Evolutionary conservation across 1,284 basidiomycete species (phyloP).

Genomic region (Melampsora americana): DNA sequence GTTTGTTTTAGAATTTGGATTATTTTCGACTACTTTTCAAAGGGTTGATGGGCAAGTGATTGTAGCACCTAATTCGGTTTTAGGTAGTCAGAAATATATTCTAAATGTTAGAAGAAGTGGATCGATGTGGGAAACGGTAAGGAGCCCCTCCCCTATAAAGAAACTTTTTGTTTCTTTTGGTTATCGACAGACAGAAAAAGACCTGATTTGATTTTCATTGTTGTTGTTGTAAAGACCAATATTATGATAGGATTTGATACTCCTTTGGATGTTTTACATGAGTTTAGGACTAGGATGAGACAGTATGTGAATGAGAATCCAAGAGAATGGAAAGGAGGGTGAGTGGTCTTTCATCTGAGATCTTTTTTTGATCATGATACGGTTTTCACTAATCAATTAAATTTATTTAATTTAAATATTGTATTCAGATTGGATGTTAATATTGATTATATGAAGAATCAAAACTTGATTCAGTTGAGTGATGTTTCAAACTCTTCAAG

Average conservation of each 20-base stretch:
- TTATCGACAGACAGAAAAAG: background rate
- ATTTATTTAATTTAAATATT: background rate
- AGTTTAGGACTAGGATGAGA: slow-evolving; percentile 63
- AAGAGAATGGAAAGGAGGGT: slow-evolving; percentile 66
- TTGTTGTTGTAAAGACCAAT: slow-evolving; percentile 19
- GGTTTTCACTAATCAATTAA: background rate
- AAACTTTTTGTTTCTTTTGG: background rate
- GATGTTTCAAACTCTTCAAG: background rate
- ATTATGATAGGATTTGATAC: slow-evolving; percentile 53
- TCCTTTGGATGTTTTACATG: slow-evolving; percentile 60
- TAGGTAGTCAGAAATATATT: slow-evolving; percentile 70
- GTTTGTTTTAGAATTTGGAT: slow-evolving; percentile 71
- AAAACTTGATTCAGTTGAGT: slow-evolving; percentile 47
- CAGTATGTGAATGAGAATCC: slow-evolving; percentile 66
- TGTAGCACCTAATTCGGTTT: slow-evolving; percentile 73
- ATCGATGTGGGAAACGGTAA: slow-evolving; percentile 71
- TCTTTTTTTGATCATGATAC: too few species aligned
- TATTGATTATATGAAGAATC: slow-evolving; percentile 52
- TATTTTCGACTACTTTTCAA: slow-evolving; percentile 75
- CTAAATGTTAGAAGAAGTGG: slow-evolving; percentile 58
- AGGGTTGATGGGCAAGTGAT: slow-evolving; percentile 73
- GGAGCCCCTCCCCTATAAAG: slow-evolving; percentile 60
- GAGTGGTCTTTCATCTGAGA: too few species aligned
- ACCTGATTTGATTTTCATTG: too few species aligned
- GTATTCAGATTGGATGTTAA: slow-evolving; percentile 51